Base-by-base conservation (phyloP, 345 rosid species). In the Camelina laxa region DNA sequence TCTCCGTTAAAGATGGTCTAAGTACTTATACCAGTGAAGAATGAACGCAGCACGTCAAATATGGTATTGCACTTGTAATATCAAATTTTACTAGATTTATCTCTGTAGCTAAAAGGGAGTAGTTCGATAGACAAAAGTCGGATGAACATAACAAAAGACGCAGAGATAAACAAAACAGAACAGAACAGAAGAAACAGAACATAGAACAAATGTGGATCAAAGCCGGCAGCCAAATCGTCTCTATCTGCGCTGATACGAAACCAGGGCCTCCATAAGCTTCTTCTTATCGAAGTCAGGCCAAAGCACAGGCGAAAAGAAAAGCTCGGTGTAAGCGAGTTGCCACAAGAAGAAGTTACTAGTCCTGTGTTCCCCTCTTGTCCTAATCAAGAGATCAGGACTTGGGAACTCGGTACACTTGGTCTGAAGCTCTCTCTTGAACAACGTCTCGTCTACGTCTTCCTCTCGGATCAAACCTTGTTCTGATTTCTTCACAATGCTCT, bases 351-450 rank as follows among this genome's bases (percentile, higher is more conserved):
- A 50, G 24, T 50, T 50, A 50, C 55, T 50, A 50, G 19, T 50
- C 55, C 54, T 49, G 22, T 49, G 54, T 49, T 49, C 54, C 9
- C 54, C 54, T 17, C 54, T 49, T 0, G 41, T 57, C 14, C 61
- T 57, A 31, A 57, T 57, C 61, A 57, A 30, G 3, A 57, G 61
- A 31, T 57, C 61, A 57, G 61, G 59, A n/a, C 72, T 44, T 49
- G 54, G 22, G 22, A 49, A 49, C 6, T 17, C 24, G 22, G 50
- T 49, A 17, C 54, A 49, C 21, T 17, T 17, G 2, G 54, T 49
- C 54, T 7, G 22, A 17, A 49, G 54, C 54, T 16, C 54, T 49
- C 54, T 49, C 12, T 49, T 22, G 5, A 49, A 16, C 13, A 9
- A 17, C 12, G 12, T 49, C 13, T 16, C 54, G 54, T 49, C 54